Conservation (phyloP, 768 basidiomycete genomes). For the Russula brevipes region DNA sequence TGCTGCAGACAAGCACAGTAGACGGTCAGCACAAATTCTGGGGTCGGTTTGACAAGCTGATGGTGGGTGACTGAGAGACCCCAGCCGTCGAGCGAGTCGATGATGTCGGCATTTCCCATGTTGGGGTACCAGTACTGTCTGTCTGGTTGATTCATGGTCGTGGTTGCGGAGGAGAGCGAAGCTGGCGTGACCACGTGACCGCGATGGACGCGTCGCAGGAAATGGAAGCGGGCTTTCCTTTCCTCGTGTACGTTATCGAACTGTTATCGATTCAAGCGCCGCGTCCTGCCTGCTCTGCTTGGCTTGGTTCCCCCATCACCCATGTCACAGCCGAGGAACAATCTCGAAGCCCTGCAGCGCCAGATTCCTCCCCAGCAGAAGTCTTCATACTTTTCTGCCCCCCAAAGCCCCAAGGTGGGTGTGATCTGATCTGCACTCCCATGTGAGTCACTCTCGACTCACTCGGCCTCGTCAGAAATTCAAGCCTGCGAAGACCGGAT, state of each 20-base stretch:
- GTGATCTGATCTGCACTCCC: not conserved
- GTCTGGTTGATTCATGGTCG: slow-evolving; percentile 16
- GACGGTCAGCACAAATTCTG: slow-evolving; percentile 66
- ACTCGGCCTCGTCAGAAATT: slow-evolving; percentile 15
- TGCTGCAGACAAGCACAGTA: slow-evolving; percentile 70
- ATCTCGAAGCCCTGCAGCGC: slow-evolving; percentile 24
- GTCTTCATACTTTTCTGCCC: slow-evolving; percentile 10
- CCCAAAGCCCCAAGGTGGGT: slow-evolving; percentile 17
- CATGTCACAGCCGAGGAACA: slow-evolving; percentile 26
- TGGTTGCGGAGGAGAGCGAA: not conserved
- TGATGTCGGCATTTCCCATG: slow-evolving; percentile 60
- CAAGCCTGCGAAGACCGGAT: slow-evolving; percentile 22
- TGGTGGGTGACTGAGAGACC: slow-evolving; percentile 60
- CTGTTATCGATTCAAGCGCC: not conserved
- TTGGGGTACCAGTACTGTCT: slow-evolving; percentile 56
- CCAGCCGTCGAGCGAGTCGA: slow-evolving; percentile 61
- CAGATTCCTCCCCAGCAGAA: slow-evolving; percentile 16
- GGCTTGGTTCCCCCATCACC: not conserved
- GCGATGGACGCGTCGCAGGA: slow-evolving; percentile 11
- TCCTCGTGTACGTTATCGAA: slow-evolving; percentile 3
- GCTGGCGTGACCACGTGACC: slow-evolving; percentile 1
- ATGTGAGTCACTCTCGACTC: not conserved
- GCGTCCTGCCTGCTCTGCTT: not conserved
- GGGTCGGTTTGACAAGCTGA: slow-evolving; percentile 59
- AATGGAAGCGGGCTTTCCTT: not conserved